Conservation (phyloP, 2,329 filamentous ascomycete species). For the Cordyceps pruinosa region DNA sequence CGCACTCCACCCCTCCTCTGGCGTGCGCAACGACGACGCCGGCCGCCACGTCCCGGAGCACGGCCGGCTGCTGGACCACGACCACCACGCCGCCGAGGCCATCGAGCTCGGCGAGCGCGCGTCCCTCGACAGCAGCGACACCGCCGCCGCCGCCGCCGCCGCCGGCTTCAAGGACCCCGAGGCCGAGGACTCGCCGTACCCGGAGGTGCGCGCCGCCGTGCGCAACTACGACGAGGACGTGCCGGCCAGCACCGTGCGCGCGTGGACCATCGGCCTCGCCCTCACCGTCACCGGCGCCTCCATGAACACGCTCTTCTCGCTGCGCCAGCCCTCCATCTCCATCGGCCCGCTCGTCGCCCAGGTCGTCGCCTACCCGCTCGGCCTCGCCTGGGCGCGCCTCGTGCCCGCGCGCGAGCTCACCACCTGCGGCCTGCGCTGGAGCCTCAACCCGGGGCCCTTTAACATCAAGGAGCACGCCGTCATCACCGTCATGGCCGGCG, state of each 20-base stretch:
- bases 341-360: constrained; percentile 56
- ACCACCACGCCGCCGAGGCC: constrained; percentile 31
- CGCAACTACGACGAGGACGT: constrained; percentile 58
- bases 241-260: constrained; percentile 59
- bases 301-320: constrained; percentile 57
- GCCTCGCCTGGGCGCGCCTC: constrained; percentile 51
- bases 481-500: constrained; percentile 64
- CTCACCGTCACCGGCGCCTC: constrained; percentile 51
- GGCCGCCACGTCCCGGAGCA: constrained; percentile 44
- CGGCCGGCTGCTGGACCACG: constrained; percentile 50
- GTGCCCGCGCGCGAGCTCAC: constrained; percentile 44
- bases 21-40: constrained; percentile 32
- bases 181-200: constrained; percentile 56
- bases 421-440: constrained; percentile 48
- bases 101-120: constrained; percentile 6
- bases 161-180: constrained; percentile 31
- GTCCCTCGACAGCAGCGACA: constrained; percentile 17
- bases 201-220: constrained; percentile 59
- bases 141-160: constrained; percentile 18
- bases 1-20: constrained; percentile 25
- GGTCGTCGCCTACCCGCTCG: constrained; percentile 57
- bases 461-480: constrained; percentile 65
- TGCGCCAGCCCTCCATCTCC: constrained; percentile 54
- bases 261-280: constrained; percentile 55
- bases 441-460: constrained; percentile 61